Evolutionary conservation across 2,329 filamentous ascomycete genomes (phyloP).

Genomic region (Trichoderma polysporum): DNA sequence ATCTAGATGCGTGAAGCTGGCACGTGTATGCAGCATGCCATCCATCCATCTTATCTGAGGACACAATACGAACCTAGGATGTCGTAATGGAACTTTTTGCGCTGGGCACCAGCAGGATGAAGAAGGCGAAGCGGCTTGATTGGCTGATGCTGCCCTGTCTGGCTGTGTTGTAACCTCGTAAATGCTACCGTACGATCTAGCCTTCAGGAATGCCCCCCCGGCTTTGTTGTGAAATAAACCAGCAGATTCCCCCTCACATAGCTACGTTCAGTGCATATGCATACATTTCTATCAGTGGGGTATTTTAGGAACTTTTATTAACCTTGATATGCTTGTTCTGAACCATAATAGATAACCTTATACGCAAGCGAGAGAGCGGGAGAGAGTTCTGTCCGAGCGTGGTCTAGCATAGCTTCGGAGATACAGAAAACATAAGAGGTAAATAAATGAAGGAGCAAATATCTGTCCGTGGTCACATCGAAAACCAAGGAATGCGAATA

Average conservation of each 20-base stretch:
- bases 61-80: neutral
- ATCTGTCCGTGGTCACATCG: neutral
- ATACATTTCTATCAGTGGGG: neutral
- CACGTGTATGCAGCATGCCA: neutral
- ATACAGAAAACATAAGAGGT: neutral
- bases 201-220: neutral
- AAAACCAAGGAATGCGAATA: neutral
- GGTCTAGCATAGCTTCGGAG: too few species aligned
- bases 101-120: neutral
- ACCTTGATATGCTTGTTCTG: constrained; percentile 1
- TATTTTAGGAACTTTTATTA: neutral
- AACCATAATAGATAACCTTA: constrained; percentile 18
- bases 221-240: neutral
- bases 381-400: neutral
- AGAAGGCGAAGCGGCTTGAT: neutral
- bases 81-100: neutral
- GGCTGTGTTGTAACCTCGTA: neutral
- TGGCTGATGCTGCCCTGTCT: neutral
- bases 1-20: neutral
- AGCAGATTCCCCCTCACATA: neutral
- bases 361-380: neutral
- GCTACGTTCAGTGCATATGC: neutral
- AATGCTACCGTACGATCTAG: constrained; percentile 1
- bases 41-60: neutral
- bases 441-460: neutral